Evolutionary conservation across 257 asterid species (phyloP).

Genomic region (Avicennia marina): DNA sequence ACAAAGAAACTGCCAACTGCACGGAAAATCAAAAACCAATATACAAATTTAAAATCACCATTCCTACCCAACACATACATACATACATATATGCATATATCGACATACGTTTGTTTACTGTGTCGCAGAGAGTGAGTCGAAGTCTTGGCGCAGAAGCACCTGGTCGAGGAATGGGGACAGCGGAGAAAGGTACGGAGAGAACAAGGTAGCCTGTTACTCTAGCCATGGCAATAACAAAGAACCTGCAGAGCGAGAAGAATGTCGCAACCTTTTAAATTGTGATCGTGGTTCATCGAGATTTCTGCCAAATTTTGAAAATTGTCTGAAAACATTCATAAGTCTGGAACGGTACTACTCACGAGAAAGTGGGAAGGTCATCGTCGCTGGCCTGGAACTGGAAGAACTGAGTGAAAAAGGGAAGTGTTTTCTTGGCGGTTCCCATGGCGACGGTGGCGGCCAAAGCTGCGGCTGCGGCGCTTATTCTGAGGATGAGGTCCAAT

Average conservation of each 20-base stretch:
- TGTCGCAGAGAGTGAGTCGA: conserved; percentile 25
- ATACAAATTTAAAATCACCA: background rate
- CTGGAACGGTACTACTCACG: background rate
- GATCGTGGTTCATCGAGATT: too few relatives aligned
- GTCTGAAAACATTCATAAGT: too few relatives aligned
- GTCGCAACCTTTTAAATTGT: too few relatives aligned
- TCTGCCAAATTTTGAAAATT: too few relatives aligned
- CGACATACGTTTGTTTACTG: conserved; percentile 20
- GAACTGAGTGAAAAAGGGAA: conserved; percentile 44
- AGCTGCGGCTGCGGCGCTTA: conserved; percentile 27
- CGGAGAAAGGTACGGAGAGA: conserved; percentile 43
- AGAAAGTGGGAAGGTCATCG: conserved; percentile 30
- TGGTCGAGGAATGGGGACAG: conserved; percentile 44
- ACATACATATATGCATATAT: background rate
- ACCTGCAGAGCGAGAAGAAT: conserved; percentile 22
- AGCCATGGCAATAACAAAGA: conserved; percentile 32
- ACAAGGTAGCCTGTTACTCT: conserved; percentile 36
- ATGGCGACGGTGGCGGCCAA: conserved; percentile 19
- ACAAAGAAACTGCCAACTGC: conserved; percentile 52
- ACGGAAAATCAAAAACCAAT: background rate
- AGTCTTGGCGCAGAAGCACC: conserved; percentile 32
- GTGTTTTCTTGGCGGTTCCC: conserved; percentile 18
- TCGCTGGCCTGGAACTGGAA: conserved; percentile 48
- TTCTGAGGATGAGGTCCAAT: conserved; percentile 28
- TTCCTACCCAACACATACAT: background rate